Base-by-base conservation (phyloP, 1,139 yeast species). In the Candida glucosophila region DNA sequence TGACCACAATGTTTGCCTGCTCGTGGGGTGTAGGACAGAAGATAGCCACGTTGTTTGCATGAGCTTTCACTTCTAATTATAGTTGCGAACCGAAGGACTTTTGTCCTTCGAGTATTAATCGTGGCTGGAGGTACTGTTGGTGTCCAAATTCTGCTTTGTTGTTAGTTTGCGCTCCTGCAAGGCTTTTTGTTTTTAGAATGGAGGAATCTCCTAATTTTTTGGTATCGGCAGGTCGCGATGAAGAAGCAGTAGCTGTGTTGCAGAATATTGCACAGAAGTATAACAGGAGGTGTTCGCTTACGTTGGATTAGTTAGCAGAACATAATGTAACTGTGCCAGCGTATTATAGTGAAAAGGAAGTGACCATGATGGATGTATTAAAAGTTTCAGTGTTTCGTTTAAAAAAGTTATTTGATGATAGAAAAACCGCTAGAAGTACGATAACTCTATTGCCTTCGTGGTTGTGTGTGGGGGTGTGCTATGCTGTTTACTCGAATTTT, bases 1-100 rank as follows among this genome's bases (percentile, higher is more conserved):
- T 74, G 32, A 56, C 71, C 28, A 71, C 78, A 0, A 52, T 69
- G 18, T 58, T 73, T 55, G 78, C 80, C 5, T 52, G 58, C 15
- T 73, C 70, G 55, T 74, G 80, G 79, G 77, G 77, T 30, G 46
- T 74, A 27, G 80, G 80, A 21, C 78, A 73, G 46, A 65, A 75
- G 1, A 51, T 73, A 24, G 68, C 76, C 6, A 57, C 57, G 14
- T 52, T 70, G n/a, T 41, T 71, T 21, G 67, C 75, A 5, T 73
- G 76, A 73, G 76, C 73, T 1, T 65, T 72, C 28, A 49, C 73
- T 29, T 66, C 73, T 16, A 60, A 60, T 30, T 52, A 55, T 34
- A 58, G 70, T 9, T 73, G 80, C 48, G 44, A 44, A 1, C 37
- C 42, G 9, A 49, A 47, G 5, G 55, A 41, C 6, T 27, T 53